Percentiles rank a stretch among this genome's conserved stretches.
Evolutionary conservation across 2,329 filamentous ascomycete genomes (phyloP).

Genomic region (Trichoderma sp.): DNA sequence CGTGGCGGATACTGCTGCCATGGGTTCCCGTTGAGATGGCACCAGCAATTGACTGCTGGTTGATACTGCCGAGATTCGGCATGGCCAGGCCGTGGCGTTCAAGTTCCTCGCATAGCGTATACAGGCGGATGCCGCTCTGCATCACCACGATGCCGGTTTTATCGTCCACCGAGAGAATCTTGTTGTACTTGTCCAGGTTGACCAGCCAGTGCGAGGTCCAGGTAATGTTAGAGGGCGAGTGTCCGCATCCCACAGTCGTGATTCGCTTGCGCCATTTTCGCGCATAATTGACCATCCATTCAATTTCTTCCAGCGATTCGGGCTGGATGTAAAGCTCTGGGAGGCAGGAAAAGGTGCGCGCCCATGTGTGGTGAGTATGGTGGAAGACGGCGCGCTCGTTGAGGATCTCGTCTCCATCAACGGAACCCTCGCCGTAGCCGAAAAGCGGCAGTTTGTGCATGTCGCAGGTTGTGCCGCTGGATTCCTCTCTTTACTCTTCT

Average conservation of each 20-base stretch:
- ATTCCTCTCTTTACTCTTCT: background rate
- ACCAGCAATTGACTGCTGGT: conserved; percentile 88
- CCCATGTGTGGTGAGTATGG: conserved; percentile 90
- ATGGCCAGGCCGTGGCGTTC: conserved; percentile 76
- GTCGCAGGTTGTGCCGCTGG: background rate
- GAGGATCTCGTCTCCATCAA: conserved; percentile 39
- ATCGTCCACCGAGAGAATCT: conserved; percentile 67
- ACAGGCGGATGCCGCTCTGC: conserved; percentile 84
- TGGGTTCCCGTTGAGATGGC: conserved; percentile 93
- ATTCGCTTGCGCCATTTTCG: conserved; percentile 76
- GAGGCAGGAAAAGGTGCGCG: conserved; percentile 81
- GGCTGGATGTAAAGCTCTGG: conserved; percentile 92
- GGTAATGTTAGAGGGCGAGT: conserved; percentile 89
- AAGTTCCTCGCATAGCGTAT: conserved; percentile 68
- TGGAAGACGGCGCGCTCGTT: conserved; percentile 72
- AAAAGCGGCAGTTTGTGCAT: conserved; percentile 35
- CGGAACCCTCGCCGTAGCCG: conserved; percentile 32
- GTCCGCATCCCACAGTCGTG: conserved; percentile 82
- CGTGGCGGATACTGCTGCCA: conserved; percentile 80
- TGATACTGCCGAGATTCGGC: conserved; percentile 91
- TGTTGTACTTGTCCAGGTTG: conserved; percentile 81
- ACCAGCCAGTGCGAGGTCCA: conserved; percentile 93
- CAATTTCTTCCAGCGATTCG: conserved; percentile 72
- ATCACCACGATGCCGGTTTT: conserved; percentile 68
- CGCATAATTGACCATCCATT: conserved; percentile 78